Conservation (phyloP, 1,139 yeast species). For the Lizanozyma gosingica region DNA sequence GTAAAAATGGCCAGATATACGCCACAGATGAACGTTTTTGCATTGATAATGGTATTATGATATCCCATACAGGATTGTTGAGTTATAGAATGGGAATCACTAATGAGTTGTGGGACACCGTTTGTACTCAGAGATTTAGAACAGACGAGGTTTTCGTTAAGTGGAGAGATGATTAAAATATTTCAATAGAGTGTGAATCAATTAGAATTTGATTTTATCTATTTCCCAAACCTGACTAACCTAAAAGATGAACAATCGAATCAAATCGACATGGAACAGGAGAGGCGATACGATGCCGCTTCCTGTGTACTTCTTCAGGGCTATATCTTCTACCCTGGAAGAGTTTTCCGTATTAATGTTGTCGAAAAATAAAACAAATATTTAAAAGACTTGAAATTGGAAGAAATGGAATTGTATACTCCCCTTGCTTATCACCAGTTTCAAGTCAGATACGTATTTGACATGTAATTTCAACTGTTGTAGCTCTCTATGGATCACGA, state of each 20-base stretch:
- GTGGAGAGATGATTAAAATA: conserved; percentile 70
- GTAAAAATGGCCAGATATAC: conserved; percentile 70
- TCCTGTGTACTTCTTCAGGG: too few species aligned
- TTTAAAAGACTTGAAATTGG: conserved; percentile 12
- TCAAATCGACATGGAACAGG: too few species aligned
- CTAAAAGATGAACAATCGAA: too few species aligned
- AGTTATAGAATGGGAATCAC: conserved; percentile 79
- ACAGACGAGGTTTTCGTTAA: conserved; percentile 89
- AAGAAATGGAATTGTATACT: too few species aligned
- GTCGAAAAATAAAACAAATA: conserved; percentile 18
- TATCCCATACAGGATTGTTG: conserved; percentile 93
- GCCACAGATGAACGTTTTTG: conserved; percentile 97
- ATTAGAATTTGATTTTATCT: too few species aligned
- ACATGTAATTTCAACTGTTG: too few species aligned
- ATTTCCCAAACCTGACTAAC: too few species aligned
- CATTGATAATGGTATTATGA: conserved; percentile 97
- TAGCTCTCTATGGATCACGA: neutral
- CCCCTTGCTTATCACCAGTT: conserved; percentile 3
- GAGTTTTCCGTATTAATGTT: conserved; percentile 1
- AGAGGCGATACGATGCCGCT: too few species aligned
- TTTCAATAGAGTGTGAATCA: too few species aligned
- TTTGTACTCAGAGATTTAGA: conserved; percentile 87
- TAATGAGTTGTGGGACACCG: conserved; percentile 54
- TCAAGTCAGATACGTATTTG: conserved; percentile 30
- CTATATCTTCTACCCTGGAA: neutral